Base-by-base conservation (phyloP, 1,284 basidiomycete genomes). In the Marasmius tenuissimus region DNA sequence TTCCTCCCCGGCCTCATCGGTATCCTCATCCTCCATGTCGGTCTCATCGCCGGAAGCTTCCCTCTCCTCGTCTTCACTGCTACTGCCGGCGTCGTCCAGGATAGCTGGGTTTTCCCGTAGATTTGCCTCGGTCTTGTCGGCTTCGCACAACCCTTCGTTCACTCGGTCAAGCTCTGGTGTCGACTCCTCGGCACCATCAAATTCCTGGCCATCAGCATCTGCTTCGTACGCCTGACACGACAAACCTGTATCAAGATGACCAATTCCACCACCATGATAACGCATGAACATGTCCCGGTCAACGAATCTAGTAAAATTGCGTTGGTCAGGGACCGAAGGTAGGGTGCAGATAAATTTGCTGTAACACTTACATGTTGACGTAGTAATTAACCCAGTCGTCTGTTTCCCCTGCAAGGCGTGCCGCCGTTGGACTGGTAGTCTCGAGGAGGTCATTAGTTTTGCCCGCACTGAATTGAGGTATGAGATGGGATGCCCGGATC, bases 201-300 rank as follows among this genome's bases (percentile, higher is more conserved):
- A 8, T n/a, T 8, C 20, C 8, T 49, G 8, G 48, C 20, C 48
- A 27, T 10, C 48, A 8, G 22, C 9, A 10, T 18, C 48, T 8
- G 16, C 20, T 9, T 27, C 48, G 20, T 16, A 10, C 9, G 48
- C n/a, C n/a, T n/a, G 18, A 16, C 39, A 40, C 16, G 39, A 40
- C 48, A 8, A 18, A n/a, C 8, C 48, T 8, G 8, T 49, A 27
- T 35, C n/a, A 12, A 48, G 16, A 63, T 72, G 72, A 7, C 72
- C 72, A 58, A 72, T 64, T 20, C 69, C 69, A 3, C 67, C 66
- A 14, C 72, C 69, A 33, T 60, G 57, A 61, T 66, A 70, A 1
- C 70, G 65, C 66, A 71, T 68, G 33, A 70, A 58, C 70, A 72
- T 72, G 57, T 72, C 71, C 9, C 69, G 60, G 50, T 72, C 71